Percentiles rank a stretch among this genome's conserved stretches.
phyloP scores from a whole-genome alignment of 768 basidiomycete species.

The Nidularia pulvinata region DNA sequence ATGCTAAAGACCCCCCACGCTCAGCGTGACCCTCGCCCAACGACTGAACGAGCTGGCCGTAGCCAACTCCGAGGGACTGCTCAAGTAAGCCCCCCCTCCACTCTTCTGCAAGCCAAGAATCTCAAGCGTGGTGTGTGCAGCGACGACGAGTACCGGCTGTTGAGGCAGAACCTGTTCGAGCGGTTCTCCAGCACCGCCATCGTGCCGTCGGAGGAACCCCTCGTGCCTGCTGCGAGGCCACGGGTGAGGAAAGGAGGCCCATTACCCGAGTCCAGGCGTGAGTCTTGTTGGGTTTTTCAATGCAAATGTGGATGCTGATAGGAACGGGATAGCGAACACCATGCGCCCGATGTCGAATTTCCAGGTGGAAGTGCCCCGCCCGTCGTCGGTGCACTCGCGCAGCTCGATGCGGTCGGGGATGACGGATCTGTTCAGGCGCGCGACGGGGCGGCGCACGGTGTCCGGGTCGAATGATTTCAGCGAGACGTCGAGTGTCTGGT shows the following conservation, averaged over 20 bases:
- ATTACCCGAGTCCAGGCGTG: constrained; percentile 28
- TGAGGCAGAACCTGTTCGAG: constrained; percentile 85
- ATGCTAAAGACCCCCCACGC: background rate
- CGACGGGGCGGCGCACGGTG: constrained; percentile 37
- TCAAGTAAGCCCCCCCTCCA: constrained; percentile 50
- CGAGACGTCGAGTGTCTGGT: constrained; percentile 47
- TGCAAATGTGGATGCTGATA: no score
- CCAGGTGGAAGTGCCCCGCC: constrained; percentile 38
- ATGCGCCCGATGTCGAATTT: constrained; percentile 38
- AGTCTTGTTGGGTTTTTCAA: no score
- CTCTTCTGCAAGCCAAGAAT: constrained; percentile 1
- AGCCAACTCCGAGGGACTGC: constrained; percentile 79
- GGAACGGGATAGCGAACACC: no score
- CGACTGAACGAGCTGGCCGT: constrained; percentile 78
- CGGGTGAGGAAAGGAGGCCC: constrained; percentile 20
- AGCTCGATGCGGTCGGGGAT: constrained; percentile 46
- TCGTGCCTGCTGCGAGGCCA: constrained; percentile 52
- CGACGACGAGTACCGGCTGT: constrained; percentile 83
- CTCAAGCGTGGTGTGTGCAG: constrained; percentile 30
- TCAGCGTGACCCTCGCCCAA: constrained; percentile 75
- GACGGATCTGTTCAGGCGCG: constrained; percentile 51
- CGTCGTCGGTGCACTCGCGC: constrained; percentile 26
- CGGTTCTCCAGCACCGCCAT: constrained; percentile 60
- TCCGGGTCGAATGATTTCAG: constrained; percentile 38
- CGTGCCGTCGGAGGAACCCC: constrained; percentile 61